phyloP scores from a whole-genome alignment of 352 stramenopile species.

The Blastocystis sp. region DNA sequence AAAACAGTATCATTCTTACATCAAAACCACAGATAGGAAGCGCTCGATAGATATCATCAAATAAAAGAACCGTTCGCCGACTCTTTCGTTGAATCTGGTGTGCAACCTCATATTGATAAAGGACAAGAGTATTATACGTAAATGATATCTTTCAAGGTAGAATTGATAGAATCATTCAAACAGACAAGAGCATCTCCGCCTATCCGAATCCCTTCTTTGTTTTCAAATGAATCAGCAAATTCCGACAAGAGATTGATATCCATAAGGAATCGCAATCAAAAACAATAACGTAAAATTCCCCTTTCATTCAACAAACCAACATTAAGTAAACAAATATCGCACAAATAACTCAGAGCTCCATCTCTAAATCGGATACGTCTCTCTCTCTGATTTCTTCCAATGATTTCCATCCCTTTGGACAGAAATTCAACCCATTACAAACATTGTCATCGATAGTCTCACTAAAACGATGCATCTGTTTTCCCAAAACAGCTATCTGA shows the following conservation, averaged over 20 bases:
- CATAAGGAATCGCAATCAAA: neutral
- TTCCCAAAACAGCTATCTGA: neutral
- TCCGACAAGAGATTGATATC: neutral
- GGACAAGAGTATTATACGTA: neutral
- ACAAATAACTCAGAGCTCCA: neutral
- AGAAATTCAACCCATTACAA: neutral
- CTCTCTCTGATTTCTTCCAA: neutral
- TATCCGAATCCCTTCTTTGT: neutral
- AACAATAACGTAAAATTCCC: neutral
- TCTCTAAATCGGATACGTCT: constrained; percentile 8
- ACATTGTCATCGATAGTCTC: neutral
- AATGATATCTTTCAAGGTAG: neutral
- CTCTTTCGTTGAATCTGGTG: constrained; percentile 44
- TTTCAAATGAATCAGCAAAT: neutral
- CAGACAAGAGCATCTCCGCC: neutral
- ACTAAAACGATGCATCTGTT: neutral
- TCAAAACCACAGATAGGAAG: constrained; percentile 11
- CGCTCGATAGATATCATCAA: neutral
- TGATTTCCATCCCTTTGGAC: constrained; percentile 29
- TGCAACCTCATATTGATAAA: neutral
- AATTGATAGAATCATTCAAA: neutral
- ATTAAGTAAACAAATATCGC: neutral
- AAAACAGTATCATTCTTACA: neutral
- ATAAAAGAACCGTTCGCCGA: neutral
- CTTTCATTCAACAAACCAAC: neutral